phyloP scores from a whole-genome alignment of 2,329 filamentous ascomycete species.

The Remersonia thermophila region DNA sequence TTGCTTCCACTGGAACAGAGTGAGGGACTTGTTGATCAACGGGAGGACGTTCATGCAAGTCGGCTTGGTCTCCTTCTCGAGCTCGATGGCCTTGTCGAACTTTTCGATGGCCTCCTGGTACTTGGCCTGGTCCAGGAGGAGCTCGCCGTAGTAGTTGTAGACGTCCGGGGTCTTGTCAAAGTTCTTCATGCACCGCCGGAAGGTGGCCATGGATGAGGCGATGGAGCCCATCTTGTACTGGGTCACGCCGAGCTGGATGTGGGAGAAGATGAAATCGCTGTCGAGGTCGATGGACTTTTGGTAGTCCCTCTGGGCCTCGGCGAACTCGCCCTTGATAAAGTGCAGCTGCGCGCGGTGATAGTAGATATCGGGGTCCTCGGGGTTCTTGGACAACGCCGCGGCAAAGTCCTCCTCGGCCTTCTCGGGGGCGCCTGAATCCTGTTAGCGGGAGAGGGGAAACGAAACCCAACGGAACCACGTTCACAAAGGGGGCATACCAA shows the following conservation, averaged over 20 bases:
- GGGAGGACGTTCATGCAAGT: slow-evolving; percentile 96
- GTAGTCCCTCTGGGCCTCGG: slow-evolving; percentile 93
- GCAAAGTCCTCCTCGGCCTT: slow-evolving; percentile 81
- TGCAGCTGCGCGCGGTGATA: slow-evolving; percentile 97
- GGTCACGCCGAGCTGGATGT: slow-evolving; percentile 97
- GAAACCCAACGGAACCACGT: too few relatives aligned
- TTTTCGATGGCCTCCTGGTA: slow-evolving; percentile 93
- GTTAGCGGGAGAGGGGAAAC: too few relatives aligned
- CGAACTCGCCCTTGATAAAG: slow-evolving; percentile 92
- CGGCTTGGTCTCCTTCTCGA: slow-evolving; percentile 91
- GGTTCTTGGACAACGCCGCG: slow-evolving; percentile 71
- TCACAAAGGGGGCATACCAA: too few relatives aligned
- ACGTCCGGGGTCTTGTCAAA: slow-evolving; percentile 94
- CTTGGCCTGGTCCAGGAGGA: slow-evolving; percentile 92
- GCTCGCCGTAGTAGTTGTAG: slow-evolving; percentile 98
- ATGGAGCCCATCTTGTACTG: slow-evolving; percentile 99
- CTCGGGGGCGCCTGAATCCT: slow-evolving; percentile 57
- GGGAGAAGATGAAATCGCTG: slow-evolving; percentile 93
- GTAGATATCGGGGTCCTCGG: slow-evolving; percentile 89
- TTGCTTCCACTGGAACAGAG: slow-evolving; percentile 96
- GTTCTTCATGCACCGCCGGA: slow-evolving; percentile 95
- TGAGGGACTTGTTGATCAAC: slow-evolving; percentile 95
- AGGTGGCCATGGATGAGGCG: slow-evolving; percentile 95
- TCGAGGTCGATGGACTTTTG: slow-evolving; percentile 98
- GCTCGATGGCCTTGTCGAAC: slow-evolving; percentile 96